These are phyloP conservation scores for Trichocladium uniseriatum DNA, from an alignment of 495 filamentous ascomycete species.

Conservation along the genomic window DNA sequence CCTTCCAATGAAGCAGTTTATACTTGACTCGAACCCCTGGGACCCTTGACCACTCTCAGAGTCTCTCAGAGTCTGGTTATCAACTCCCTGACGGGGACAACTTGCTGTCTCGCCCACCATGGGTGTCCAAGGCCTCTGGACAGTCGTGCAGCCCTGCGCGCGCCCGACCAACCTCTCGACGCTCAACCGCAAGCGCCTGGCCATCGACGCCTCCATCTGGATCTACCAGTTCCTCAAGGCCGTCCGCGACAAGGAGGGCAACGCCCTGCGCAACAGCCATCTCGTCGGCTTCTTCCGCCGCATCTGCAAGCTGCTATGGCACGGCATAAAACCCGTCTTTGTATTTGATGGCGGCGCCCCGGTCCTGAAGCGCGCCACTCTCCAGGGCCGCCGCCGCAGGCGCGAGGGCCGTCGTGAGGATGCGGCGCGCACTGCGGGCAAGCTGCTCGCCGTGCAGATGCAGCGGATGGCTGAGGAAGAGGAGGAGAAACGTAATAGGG, in stretches of 20 bases:
- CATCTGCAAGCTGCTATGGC: constrained; percentile 93
- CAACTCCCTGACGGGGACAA: too few relatives aligned
- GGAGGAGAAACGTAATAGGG: constrained; percentile 49
- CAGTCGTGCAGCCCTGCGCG: constrained; percentile 83
- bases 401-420: constrained; percentile 87
- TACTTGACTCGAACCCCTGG: not conserved
- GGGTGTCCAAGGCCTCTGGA: constrained; percentile 98
- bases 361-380: constrained; percentile 81
- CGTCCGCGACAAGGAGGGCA: constrained; percentile 95
- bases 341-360: constrained; percentile 97
- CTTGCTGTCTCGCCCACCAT: constrained; percentile 40
- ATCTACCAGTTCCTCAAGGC: constrained; percentile 99
- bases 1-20: too few relatives aligned
- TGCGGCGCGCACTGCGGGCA: constrained; percentile 82
- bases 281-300: constrained; percentile 95
- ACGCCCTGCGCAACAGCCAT: constrained; percentile 89
- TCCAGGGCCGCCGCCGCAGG: constrained; percentile 64
- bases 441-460: constrained; percentile 86
- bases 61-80: too few relatives aligned
- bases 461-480: constrained; percentile 81
- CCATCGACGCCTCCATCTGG: constrained; percentile 97
- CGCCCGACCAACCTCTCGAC: constrained; percentile 88
- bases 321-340: constrained; percentile 94
- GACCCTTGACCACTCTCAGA: not conserved
- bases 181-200: constrained; percentile 86